Evolutionary conservation across 1,284 basidiomycete species (phyloP), one percentile per base, ranked within the genome.

Genomic region (Fistulinella staudtii): DNA sequence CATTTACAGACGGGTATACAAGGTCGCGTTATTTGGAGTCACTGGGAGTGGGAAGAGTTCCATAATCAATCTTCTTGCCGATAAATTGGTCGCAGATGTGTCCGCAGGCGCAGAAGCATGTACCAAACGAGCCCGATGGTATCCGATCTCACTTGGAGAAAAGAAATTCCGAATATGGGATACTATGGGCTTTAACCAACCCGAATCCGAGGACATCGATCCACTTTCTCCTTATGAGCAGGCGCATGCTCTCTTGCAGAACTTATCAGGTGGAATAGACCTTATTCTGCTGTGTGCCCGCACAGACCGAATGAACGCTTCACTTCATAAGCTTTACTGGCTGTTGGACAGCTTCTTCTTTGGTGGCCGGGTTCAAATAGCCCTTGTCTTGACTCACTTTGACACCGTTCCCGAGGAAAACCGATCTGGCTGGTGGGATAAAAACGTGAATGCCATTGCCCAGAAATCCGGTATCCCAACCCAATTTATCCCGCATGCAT

Each of bases 381-480:
- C 63, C 25, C 46, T 70, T 20, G 53, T 67, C 37, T 48, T 71
- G 21, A 72, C 70, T 23, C 60, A 69, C n/a, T 60, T 67, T 18
- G 71, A 58, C 43, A 60, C 33, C 3, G 38, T 46, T 4, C 39
- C 57, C 20, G 45, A 52, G 5, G 9, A 17, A 17, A 5, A 5
- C 14, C 29, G n/a, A 9, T 15, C 29, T 15, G 23, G 39, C 8
- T 66, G 60, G 60, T 66, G 61, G 60, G 43, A 24, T 3, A 50
- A 50, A 43, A 65, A 65, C 33, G 39, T 29, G 15, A 44, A 51
- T 30, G 18, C 8, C 18, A 63, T 65, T 25, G 25, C 37, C 8
- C 30, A 55, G 24, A 51, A 4, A 20, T 40, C n/a, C 5, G 33
- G 20, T 9, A 34, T 34, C 18, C 33, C 33, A 34, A 4, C 17